Percentiles rank a stretch among this genome's conserved stretches.
phyloP scores from a whole-genome alignment of 2,329 filamentous ascomycete genomes.

The Huntiella abstrusa region DNA sequence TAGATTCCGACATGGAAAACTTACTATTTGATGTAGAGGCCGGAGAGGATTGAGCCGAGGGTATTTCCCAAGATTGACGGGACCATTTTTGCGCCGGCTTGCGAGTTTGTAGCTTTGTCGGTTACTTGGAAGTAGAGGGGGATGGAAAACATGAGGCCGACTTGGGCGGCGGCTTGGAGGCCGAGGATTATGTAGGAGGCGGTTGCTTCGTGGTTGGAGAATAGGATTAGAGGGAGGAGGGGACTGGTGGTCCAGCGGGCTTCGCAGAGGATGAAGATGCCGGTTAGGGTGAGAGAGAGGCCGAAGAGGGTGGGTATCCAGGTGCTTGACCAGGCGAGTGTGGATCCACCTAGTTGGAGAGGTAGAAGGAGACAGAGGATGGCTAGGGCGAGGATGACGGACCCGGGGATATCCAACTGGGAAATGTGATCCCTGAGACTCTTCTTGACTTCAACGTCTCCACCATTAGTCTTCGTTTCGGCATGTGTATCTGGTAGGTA shows the following conservation, averaged over 20 bases:
- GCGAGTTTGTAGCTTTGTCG: slow-evolving; percentile 33
- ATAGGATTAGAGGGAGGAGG: slow-evolving; percentile 36
- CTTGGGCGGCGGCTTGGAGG: slow-evolving; percentile 37
- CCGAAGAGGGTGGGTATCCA: slow-evolving; percentile 27
- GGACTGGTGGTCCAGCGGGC: slow-evolving; percentile 30
- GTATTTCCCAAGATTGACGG: slow-evolving; percentile 51
- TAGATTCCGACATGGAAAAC: neutral
- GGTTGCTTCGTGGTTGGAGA: slow-evolving; percentile 31
- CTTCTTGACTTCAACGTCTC: neutral
- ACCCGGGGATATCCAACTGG: slow-evolving; percentile 34
- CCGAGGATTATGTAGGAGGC: slow-evolving; percentile 32
- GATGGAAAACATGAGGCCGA: slow-evolving; percentile 36
- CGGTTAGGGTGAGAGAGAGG: slow-evolving; percentile 23
- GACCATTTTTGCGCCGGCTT: slow-evolving; percentile 41
- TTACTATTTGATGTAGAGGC: slow-evolving; percentile 32
- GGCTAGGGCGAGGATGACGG: slow-evolving; percentile 36
- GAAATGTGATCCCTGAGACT: neutral
- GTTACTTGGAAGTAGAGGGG: slow-evolving; percentile 55
- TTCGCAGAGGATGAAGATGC: slow-evolving; percentile 29
- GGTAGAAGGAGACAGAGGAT: slow-evolving; percentile 38
- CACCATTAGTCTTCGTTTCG: too few relatives aligned
- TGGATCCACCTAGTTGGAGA: slow-evolving; percentile 36
- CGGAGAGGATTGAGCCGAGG: slow-evolving; percentile 40
- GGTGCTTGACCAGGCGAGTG: slow-evolving; percentile 31
- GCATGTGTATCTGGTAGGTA: slow-evolving; percentile 25